phyloP scores from a whole-genome alignment of 2,329 filamentous ascomycete species.

The Chrysosphaeria jannelii region DNA sequence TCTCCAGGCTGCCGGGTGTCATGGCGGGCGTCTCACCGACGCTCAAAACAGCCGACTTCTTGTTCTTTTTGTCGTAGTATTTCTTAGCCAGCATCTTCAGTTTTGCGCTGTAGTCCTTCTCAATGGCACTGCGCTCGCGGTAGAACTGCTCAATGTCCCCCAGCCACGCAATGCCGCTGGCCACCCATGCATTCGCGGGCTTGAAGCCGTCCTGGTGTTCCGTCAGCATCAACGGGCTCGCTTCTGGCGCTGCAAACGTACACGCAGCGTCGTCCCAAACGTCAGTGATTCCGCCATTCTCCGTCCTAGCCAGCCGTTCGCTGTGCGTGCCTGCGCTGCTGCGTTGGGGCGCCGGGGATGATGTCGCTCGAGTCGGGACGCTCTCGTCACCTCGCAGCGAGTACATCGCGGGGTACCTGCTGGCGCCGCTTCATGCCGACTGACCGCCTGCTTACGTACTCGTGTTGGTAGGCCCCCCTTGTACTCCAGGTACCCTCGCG shows the following conservation, averaged over 20 bases:
- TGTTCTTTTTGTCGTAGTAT: slow-evolving; percentile 83
- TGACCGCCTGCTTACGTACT: no score
- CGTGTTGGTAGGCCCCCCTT: no score
- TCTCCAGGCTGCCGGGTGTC: slow-evolving; percentile 86
- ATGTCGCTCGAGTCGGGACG: no score
- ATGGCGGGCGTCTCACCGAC: slow-evolving; percentile 70
- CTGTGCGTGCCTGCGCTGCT: no score
- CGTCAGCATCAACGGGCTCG: not conserved
- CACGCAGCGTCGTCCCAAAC: slow-evolving; percentile 82
- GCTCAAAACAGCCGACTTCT: slow-evolving; percentile 61
- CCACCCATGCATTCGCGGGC: slow-evolving; percentile 73
- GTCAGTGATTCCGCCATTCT: slow-evolving; percentile 56
- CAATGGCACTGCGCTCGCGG: slow-evolving; percentile 72
- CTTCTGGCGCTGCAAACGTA: slow-evolving; percentile 4
- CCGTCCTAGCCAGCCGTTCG: no score
- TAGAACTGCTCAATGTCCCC: slow-evolving; percentile 96
- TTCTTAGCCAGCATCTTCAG: slow-evolving; percentile 72
- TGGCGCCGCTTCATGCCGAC: no score
- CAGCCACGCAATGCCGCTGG: slow-evolving; percentile 72
- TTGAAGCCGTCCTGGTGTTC: slow-evolving; percentile 95
- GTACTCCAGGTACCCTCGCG: no score
- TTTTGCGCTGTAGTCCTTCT: slow-evolving; percentile 88
- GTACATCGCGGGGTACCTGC: no score
- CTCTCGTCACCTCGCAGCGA: no score
- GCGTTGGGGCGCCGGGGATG: no score